phyloP scores from a whole-genome alignment of 441 rosid species.

The Arabidopsis hybrid region DNA sequence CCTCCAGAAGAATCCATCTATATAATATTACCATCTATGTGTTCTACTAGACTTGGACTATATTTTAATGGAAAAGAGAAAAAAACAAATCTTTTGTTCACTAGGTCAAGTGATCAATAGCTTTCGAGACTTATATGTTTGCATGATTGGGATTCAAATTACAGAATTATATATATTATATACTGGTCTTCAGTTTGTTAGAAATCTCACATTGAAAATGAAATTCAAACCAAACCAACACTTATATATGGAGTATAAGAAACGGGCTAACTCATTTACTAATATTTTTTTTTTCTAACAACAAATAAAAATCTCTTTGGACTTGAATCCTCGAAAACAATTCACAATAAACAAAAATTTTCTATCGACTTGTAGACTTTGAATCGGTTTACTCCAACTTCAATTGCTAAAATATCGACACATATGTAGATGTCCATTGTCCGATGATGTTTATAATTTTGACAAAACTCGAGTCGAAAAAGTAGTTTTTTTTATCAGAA shows the following conservation, averaged over 20 bases:
- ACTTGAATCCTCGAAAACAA: neutral
- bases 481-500: too few relatives aligned
- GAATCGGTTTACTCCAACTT: too few relatives aligned
- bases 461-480: neutral
- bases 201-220: neutral
- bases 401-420: too few relatives aligned
- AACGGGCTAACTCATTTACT: too few relatives aligned
- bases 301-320: neutral
- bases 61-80: neutral
- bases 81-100: constrained; percentile 5
- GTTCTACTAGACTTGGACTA: neutral
- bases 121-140: neutral
- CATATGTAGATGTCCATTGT: neutral
- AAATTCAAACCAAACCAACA: neutral
- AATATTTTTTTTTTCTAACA: too few relatives aligned
- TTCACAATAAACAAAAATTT: neutral
- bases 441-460: too few relatives aligned
- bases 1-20: constrained; percentile 14
- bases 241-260: too few relatives aligned
- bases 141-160: constrained; percentile 16
- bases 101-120: constrained; percentile 20
- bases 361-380: neutral
- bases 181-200: neutral
- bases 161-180: neutral
- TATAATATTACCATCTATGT: constrained; percentile 11